These are phyloP conservation scores for Xylaria curta DNA, from an alignment of 495 filamentous ascomycete species.

Conservation along the genomic window DNA sequence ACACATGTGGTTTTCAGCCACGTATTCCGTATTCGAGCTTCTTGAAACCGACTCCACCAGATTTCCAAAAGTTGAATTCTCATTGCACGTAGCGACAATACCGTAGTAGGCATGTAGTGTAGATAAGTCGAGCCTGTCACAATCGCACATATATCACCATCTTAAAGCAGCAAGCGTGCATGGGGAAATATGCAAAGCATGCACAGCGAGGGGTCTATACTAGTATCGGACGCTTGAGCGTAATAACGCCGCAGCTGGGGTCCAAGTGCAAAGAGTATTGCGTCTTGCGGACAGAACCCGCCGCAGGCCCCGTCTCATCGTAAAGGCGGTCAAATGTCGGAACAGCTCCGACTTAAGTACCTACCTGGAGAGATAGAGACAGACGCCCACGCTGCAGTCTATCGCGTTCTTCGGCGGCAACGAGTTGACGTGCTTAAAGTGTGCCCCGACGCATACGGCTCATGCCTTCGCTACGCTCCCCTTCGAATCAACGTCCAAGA, in stretches of 20 bases:
- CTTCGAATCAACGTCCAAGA: constrained; percentile 42
- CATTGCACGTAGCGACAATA: background rate
- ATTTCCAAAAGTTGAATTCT: constrained; percentile 19
- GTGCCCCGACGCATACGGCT: constrained; percentile 25
- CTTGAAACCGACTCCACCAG: constrained; percentile 26
- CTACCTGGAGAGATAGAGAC: background rate
- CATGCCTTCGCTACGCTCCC: constrained; percentile 24
- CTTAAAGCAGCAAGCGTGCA: constrained; percentile 23
- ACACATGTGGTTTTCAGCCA: constrained; percentile 31
- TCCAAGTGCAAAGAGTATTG: background rate
- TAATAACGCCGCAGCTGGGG: constrained; percentile 20
- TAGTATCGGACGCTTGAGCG: background rate
- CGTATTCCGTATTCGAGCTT: constrained; percentile 24
- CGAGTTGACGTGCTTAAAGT: constrained; percentile 27
- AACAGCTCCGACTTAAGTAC: constrained; percentile 6
- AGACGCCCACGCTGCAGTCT: background rate
- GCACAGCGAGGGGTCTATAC: background rate
- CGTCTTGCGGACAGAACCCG: constrained; percentile 1
- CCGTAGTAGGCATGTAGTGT: constrained; percentile 13
- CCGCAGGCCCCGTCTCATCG: background rate
- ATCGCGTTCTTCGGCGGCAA: constrained; percentile 24
- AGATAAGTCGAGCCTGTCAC: constrained; percentile 20
- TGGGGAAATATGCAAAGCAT: constrained; percentile 18
- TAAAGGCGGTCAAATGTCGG: constrained; percentile 25
- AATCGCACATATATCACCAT: background rate